Percentiles rank a stretch among this genome's conserved stretches.
Conservation (phyloP, 2,329 filamentous ascomycete species). For the Arthroderma sp. region DNA sequence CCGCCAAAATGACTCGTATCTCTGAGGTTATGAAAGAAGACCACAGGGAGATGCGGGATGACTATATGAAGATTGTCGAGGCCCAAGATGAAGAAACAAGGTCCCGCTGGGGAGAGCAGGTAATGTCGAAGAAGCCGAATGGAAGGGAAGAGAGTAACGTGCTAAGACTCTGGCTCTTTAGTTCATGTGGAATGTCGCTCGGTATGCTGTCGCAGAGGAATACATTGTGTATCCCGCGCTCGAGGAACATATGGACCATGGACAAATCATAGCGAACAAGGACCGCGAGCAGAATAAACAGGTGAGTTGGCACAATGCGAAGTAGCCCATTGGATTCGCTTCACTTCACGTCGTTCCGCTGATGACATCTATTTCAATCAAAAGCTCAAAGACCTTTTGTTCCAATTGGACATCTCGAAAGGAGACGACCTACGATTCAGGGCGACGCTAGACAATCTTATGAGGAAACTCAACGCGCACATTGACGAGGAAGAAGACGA, state of each 20-base stretch:
- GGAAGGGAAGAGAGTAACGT: background rate
- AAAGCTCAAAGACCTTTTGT: slow-evolving; percentile 38
- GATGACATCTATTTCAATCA: background rate
- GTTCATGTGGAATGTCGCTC: slow-evolving; percentile 41
- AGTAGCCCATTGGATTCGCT: background rate
- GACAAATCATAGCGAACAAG: slow-evolving; percentile 32
- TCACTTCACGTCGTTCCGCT: background rate
- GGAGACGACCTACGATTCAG: slow-evolving; percentile 27
- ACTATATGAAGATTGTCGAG: slow-evolving; percentile 32
- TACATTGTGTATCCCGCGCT: slow-evolving; percentile 43
- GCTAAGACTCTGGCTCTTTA: slow-evolving; percentile 11
- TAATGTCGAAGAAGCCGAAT: background rate
- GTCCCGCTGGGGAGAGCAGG: slow-evolving; percentile 34
- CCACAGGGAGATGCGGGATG: slow-evolving; percentile 29
- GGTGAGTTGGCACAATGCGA: background rate
- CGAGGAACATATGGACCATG: slow-evolving; percentile 35
- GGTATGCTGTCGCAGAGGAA: slow-evolving; percentile 40
- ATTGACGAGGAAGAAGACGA: slow-evolving; percentile 38
- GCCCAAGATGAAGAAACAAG: slow-evolving; percentile 31
- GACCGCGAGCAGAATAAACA: slow-evolving; percentile 10
- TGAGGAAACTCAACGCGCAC: slow-evolving; percentile 31
- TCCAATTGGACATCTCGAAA: slow-evolving; percentile 35
- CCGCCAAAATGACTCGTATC: slow-evolving; percentile 14
- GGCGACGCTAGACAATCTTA: slow-evolving; percentile 29
- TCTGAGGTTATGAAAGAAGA: slow-evolving; percentile 30